Evolutionary conservation across 495 filamentous ascomycete species (phyloP).

Genomic region (Podospora conica): DNA sequence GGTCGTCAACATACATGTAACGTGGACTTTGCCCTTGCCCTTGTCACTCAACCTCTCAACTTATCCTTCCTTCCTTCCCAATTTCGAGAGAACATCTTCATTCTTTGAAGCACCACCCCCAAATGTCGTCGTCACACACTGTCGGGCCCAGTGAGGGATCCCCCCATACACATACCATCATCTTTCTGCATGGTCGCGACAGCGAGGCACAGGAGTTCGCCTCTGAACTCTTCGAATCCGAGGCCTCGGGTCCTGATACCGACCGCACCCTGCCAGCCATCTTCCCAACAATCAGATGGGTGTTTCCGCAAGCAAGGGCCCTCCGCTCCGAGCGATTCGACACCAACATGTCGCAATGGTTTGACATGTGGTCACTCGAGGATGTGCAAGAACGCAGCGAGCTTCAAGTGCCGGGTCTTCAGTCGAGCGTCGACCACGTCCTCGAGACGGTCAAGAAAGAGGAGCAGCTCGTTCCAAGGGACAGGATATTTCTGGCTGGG

Average conservation of each 20-base stretch:
- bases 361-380: constrained; percentile 12
- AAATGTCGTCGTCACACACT: not conserved
- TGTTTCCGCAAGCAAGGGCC: constrained; percentile 5
- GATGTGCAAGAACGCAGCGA: constrained; percentile 6
- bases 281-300: constrained; percentile 10
- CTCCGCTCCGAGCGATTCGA: constrained; percentile 9
- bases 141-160: constrained; percentile 3
- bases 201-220: constrained; percentile 6
- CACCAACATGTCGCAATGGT: constrained; percentile 9
- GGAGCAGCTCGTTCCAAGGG: constrained; percentile 3
- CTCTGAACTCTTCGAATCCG: constrained; percentile 9
- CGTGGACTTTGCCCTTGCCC: too few relatives aligned
- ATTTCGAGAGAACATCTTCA: not conserved
- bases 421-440: not conserved
- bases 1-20: too few relatives aligned
- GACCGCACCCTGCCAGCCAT: constrained; percentile 3
- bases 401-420: constrained; percentile 6
- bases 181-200: constrained; percentile 10
- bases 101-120: not conserved
- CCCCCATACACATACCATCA: constrained; percentile 10
- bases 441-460: constrained; percentile 1
- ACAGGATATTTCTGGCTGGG: constrained; percentile 7
- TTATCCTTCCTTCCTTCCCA: too few relatives aligned
- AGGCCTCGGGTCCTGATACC: not conserved
- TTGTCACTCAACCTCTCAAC: too few relatives aligned